phyloP scores from a whole-genome alignment of 108 stramenopile species.

The Stephanodiscus triporus region DNA sequence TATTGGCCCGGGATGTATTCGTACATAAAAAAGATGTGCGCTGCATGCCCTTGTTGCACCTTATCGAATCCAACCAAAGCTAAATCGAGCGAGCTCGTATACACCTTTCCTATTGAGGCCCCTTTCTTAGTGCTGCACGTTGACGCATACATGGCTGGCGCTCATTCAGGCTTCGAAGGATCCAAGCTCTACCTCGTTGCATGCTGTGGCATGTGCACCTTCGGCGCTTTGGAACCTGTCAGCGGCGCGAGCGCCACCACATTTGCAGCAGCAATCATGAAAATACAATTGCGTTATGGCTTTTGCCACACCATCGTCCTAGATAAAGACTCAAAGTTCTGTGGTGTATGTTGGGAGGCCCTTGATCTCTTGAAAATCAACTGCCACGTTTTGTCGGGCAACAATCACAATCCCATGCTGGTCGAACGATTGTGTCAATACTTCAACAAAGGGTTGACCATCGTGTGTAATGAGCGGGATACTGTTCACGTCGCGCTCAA shows the following conservation, averaged over 20 bases:
- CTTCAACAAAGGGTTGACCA: too few relatives aligned
- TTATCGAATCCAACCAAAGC: neutral
- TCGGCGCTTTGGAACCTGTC: conserved; percentile 4
- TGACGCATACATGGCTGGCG: conserved; percentile 20
- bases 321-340: too few relatives aligned
- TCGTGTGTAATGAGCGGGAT: neutral
- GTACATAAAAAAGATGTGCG: neutral
- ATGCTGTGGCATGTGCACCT: conserved; percentile 15
- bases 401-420: too few relatives aligned
- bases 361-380: neutral
- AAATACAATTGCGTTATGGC: conserved; percentile 5
- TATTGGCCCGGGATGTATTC: too few relatives aligned
- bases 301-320: too few relatives aligned
- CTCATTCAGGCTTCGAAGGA: conserved; percentile 13
- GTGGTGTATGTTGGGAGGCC: neutral
- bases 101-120: neutral
- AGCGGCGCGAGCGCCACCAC: neutral
- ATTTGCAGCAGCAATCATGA: conserved; percentile 21
- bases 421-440: too few relatives aligned
- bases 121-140: conserved; percentile 19
- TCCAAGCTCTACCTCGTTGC: neutral
- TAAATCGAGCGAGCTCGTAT: neutral
- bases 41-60: neutral
- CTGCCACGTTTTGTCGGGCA: too few relatives aligned
- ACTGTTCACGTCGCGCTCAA: neutral